phyloP scores from a whole-genome alignment of 176 grass and related monocot genomes.

The Cocos nucifera region DNA sequence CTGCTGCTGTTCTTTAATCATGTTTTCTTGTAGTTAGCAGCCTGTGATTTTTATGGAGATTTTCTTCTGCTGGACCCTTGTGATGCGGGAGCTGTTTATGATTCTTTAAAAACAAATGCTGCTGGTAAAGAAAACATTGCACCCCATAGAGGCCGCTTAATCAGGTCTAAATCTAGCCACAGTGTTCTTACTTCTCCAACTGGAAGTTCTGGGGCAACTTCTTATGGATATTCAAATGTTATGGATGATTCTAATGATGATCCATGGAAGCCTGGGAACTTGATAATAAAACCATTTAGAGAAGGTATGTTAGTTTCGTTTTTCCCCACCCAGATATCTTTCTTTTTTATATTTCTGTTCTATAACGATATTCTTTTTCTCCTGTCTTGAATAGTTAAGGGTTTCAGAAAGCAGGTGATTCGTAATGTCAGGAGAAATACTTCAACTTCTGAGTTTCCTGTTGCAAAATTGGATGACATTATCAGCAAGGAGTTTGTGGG shows the following conservation, averaged over 20 bases:
- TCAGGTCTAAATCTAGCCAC: conserved; percentile 32
- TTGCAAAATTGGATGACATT: conserved; percentile 57
- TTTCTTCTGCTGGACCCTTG: too few species aligned
- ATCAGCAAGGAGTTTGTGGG: conserved; percentile 30
- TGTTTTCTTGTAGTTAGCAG: too few species aligned
- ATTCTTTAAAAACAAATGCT: conserved; percentile 60
- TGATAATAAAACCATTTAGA: conserved; percentile 69
- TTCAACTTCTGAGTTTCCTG: conserved; percentile 55
- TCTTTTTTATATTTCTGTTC: conserved; percentile 8
- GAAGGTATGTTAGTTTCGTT: conserved; percentile 38
- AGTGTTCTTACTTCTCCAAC: conserved; percentile 44
- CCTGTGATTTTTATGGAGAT: too few species aligned
- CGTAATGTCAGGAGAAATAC: conserved; percentile 31
- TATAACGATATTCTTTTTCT: conserved; percentile 14
- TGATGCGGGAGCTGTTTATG: conserved; percentile 51
- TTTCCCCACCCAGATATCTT: conserved; percentile 9
- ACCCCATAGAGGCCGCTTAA: conserved; percentile 15
- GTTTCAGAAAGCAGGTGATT: conserved; percentile 33
- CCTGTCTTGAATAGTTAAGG: conserved; percentile 45
- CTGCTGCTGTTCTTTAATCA: too few species aligned
- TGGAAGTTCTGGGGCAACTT: conserved; percentile 38
- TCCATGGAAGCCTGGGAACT: conserved; percentile 61
- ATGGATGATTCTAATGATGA: conserved; percentile 58
- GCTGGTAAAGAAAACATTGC: conserved; percentile 28
- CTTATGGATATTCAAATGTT: conserved; percentile 26